Evolutionary conservation across 2,329 filamentous ascomycete species (phyloP), one percentile per base, ranked within the genome.

Genomic region (Dactylellina leptospora): DNA sequence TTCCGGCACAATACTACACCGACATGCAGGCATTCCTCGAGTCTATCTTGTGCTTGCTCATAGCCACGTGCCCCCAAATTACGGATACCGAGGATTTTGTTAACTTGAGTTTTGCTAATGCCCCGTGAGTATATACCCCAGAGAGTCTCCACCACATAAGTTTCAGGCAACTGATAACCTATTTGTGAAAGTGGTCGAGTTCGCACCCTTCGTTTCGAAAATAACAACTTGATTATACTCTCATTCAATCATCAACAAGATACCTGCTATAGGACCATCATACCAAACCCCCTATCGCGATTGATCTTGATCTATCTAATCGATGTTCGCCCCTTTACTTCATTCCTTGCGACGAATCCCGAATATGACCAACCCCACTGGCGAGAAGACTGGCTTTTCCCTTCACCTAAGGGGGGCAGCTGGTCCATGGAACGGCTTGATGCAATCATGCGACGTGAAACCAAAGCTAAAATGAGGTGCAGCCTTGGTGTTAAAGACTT

Each of bases 1-100:
- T 42, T 6, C 58, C 68, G 28, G 11, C 18, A 2, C 59, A 72
- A 28, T 64, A 72, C 33, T 58, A 64, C 9, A 36, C 28, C 3
- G 68, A 72, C 16, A 51, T 72, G 33, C 44, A 63, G 23, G 36
- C 44, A 16, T 72, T 72, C 30, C 25, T 72, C 9, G 68, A 72
- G 36, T 44, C 48, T 13, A 72, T 72, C 8, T n/a, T 64, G 3
- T 72, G 68, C 38, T 40, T 55, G 8, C n/a, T 72, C 2, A 16
- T 54, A 5, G 47, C 54, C 3, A 72, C 68, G 8, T 72, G 68
- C 23, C 59, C 58, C 11, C 44, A 48, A n/a, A 25, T 72, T 4
- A 2, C 27, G 6, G 47, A 64, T 18, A 27, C 33, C 48, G 48
- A 58, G 4, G 68, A 63, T 36, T 59, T 59, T 18, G 45, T 72